Evolutionary conservation across 208 protist genomes (phyloP).

Genomic region (Acanthamoeba sp.): DNA sequence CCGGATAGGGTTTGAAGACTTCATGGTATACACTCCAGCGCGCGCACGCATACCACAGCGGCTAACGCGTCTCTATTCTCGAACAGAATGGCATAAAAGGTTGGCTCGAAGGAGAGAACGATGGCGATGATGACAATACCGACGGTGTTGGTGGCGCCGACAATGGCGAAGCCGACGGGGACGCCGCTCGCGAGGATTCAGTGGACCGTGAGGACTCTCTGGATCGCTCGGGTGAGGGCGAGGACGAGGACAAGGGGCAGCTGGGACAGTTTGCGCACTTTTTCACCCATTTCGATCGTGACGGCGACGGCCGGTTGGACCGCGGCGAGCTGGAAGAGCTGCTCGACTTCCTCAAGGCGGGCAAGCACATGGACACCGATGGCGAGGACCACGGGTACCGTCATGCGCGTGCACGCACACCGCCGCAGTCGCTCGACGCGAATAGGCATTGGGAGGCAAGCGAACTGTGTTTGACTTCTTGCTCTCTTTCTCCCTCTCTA

Average conservation of each 20-base stretch:
- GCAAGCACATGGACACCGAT: conserved; percentile 10
- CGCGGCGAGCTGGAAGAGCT: background rate
- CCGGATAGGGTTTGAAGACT: conserved; percentile 1
- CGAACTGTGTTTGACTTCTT: no score
- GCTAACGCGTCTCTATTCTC: background rate
- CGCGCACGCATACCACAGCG: background rate
- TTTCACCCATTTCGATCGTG: conserved; percentile 17
- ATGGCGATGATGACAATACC: background rate
- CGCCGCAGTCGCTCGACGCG: no score
- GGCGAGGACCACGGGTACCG: background rate
- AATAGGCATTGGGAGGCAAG: no score
- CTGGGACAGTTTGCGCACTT: background rate
- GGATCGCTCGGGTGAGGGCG: background rate
- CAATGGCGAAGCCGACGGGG: background rate
- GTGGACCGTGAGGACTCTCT: background rate
- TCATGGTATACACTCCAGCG: conserved; percentile 12
- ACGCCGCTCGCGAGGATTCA: background rate
- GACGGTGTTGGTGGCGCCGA: background rate
- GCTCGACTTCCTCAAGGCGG: conserved; percentile 33
- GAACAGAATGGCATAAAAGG: conserved; percentile 28
- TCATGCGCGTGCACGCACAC: no score
- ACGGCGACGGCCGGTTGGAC: conserved; percentile 43
- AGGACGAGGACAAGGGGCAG: conserved; percentile 27
- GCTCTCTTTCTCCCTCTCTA: background rate
- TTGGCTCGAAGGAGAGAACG: background rate